These are phyloP conservation scores for Rutidosis leptorrhynchoides DNA, from an alignment of 129 eudicot genomes.

Conservation along the genomic window DNA sequence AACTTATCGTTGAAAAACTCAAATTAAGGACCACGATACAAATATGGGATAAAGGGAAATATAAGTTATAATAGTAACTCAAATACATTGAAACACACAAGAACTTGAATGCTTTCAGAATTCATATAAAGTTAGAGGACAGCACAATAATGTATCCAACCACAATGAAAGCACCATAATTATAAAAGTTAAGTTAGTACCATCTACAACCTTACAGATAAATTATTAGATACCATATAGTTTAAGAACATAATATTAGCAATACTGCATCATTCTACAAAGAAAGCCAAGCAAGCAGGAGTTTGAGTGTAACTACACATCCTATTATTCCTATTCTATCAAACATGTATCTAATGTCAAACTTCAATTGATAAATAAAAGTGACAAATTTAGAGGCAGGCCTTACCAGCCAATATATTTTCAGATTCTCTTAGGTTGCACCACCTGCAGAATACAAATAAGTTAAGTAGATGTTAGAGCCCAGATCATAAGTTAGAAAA, in stretches of 20 bases:
- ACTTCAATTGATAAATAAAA: too few relatives aligned
- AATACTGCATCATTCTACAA: not conserved
- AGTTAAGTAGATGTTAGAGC: too few relatives aligned
- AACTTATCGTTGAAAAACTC: not conserved
- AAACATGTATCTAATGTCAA: too few relatives aligned
- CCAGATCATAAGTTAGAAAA: too few relatives aligned
- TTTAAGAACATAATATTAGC: not conserved
- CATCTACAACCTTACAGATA: slow-evolving; percentile 16
- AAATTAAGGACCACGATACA: slow-evolving; percentile 18
- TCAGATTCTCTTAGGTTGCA: too few relatives aligned
- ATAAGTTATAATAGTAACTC: not conserved
- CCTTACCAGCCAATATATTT: too few relatives aligned
- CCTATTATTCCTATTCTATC: too few relatives aligned
- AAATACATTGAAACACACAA: slow-evolving; percentile 8
- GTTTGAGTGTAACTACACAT: too few relatives aligned
- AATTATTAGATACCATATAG: not conserved
- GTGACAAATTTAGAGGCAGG: too few relatives aligned
- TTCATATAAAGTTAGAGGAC: not conserved
- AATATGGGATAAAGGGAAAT: not conserved
- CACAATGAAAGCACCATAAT: slow-evolving; percentile 19
- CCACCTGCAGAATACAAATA: too few relatives aligned
- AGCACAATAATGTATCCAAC: slow-evolving; percentile 15
- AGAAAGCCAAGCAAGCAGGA: too few relatives aligned
- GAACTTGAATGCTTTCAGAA: slow-evolving; percentile 11
- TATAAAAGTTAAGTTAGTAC: slow-evolving; percentile 6